A percentile compares a stretch with the other conserved stretches of the same genome.
phyloP scores from a whole-genome alignment of 2,329 filamentous ascomycete species.

The Claviceps paspali region DNA sequence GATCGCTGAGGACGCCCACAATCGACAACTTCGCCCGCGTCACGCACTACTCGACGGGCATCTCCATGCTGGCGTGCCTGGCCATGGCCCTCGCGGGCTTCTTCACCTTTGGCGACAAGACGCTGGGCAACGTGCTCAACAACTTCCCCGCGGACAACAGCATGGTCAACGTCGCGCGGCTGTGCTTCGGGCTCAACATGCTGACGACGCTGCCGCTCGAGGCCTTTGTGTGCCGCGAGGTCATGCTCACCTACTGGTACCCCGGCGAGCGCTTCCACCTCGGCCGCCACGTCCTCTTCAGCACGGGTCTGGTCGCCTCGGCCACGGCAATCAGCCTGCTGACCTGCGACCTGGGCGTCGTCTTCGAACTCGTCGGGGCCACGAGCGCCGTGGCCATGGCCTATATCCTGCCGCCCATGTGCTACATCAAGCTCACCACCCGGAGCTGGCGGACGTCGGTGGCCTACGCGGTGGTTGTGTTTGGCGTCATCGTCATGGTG shows the following conservation, averaged over 20 bases:
- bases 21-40: conserved; percentile 88
- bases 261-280: conserved; percentile 61
- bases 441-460: conserved; percentile 59
- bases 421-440: conserved; percentile 84
- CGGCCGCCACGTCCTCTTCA: conserved; percentile 74
- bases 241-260: conserved; percentile 77
- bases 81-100: conserved; percentile 80
- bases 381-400: conserved; percentile 89
- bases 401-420: conserved; percentile 87
- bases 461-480: conserved; percentile 56
- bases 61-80: conserved; percentile 86
- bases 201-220: conserved; percentile 91
- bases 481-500: conserved; percentile 66
- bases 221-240: conserved; percentile 92
- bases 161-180: conserved; percentile 85
- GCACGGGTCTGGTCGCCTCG: conserved; percentile 62
- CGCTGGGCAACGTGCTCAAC: conserved; percentile 90
- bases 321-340: conserved; percentile 66
- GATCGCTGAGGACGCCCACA: conserved; percentile 82
- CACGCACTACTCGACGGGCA: conserved; percentile 81
- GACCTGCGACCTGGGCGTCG: conserved; percentile 84
- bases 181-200: conserved; percentile 98
- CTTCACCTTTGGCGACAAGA: conserved; percentile 82
- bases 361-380: conserved; percentile 91
- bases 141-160: conserved; percentile 86